phyloP scores from a whole-genome alignment of 2,329 filamentous ascomycete genomes.

The Emmonsiellopsis sp. region DNA sequence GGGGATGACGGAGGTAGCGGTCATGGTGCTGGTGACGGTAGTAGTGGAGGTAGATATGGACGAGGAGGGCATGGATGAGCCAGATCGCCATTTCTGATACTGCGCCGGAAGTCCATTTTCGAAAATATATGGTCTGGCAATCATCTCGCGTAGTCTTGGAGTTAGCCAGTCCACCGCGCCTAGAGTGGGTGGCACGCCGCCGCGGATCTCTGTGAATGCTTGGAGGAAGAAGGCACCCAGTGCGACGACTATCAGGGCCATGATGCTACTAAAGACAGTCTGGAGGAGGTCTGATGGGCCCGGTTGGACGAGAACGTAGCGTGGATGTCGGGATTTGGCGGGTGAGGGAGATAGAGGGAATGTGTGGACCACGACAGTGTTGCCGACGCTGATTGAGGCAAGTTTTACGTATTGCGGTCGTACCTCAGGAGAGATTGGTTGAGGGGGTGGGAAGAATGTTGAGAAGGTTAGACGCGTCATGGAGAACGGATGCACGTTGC shows the following conservation, averaged over 20 bases:
- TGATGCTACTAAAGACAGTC: slow-evolving; percentile 44
- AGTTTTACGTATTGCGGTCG: slow-evolving; percentile 59
- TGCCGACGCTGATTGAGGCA: slow-evolving; percentile 71
- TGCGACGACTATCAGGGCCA: slow-evolving; percentile 53
- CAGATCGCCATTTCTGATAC: slow-evolving; percentile 11
- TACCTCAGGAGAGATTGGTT: slow-evolving; percentile 39
- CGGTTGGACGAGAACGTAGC: slow-evolving; percentile 61
- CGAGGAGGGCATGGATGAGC: slow-evolving; percentile 7
- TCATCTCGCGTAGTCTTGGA: slow-evolving; percentile 32
- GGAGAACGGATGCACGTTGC: slow-evolving; percentile 47
- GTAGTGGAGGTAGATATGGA: neutral
- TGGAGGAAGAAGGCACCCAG: slow-evolving; percentile 55
- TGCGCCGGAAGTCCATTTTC: slow-evolving; percentile 13
- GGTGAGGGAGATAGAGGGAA: slow-evolving; percentile 53
- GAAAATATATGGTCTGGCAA: slow-evolving; percentile 31
- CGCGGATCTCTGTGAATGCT: slow-evolving; percentile 51
- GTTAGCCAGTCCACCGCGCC: slow-evolving; percentile 50
- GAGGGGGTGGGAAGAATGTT: slow-evolving; percentile 41
- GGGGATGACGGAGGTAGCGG: neutral
- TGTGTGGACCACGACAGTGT: slow-evolving; percentile 69
- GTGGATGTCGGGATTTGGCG: slow-evolving; percentile 40
- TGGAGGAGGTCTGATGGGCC: slow-evolving; percentile 44
- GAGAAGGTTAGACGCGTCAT: slow-evolving; percentile 49
- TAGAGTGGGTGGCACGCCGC: slow-evolving; percentile 47
- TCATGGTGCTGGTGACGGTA: neutral